Evolutionary conservation across 2,329 filamentous ascomycete genomes (phyloP).

Genomic region (Curvularia spicifera): DNA sequence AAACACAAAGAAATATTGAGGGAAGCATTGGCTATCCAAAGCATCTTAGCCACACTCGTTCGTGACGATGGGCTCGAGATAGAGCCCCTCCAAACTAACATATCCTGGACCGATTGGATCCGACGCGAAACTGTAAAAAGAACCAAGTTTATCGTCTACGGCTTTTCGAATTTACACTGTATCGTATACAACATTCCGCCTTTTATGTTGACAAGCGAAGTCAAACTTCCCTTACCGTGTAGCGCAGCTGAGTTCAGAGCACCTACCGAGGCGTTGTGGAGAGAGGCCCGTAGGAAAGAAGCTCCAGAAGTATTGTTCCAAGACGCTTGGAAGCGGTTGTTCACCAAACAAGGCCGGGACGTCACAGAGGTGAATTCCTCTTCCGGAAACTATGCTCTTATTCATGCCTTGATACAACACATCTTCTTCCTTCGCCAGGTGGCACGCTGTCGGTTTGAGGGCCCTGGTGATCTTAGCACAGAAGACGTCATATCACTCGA

Average conservation of each 20-base stretch:
- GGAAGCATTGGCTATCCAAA: conserved; percentile 64
- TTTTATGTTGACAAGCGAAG: conserved; percentile 61
- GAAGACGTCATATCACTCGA: conserved; percentile 53
- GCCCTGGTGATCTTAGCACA: conserved; percentile 38
- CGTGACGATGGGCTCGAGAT: conserved; percentile 60
- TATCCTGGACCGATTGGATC: conserved; percentile 62
- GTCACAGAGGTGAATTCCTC: conserved; percentile 43
- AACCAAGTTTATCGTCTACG: conserved; percentile 64
- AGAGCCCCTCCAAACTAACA: conserved; percentile 63
- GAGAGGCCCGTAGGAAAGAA: conserved; percentile 38
- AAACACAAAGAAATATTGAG: conserved; percentile 63
- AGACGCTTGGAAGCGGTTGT: conserved; percentile 43
- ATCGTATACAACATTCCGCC: conserved; percentile 68
- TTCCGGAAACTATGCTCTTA: conserved; percentile 71
- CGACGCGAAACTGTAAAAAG: conserved; percentile 60
- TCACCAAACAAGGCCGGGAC: conserved; percentile 41
- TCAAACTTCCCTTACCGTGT: conserved; percentile 62
- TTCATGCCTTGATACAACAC: conserved; percentile 74
- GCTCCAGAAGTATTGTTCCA: conserved; percentile 40
- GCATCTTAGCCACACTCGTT: conserved; percentile 62
- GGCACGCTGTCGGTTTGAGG: conserved; percentile 43
- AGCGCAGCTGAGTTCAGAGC: conserved; percentile 64
- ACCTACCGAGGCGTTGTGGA: conserved; percentile 58
- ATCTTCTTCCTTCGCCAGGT: conserved; percentile 71
- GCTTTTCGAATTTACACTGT: conserved; percentile 66